These are phyloP conservation scores for Macrocybe gigantea DNA, from an alignment of 768 basidiomycete species.

Conservation along the genomic window DNA sequence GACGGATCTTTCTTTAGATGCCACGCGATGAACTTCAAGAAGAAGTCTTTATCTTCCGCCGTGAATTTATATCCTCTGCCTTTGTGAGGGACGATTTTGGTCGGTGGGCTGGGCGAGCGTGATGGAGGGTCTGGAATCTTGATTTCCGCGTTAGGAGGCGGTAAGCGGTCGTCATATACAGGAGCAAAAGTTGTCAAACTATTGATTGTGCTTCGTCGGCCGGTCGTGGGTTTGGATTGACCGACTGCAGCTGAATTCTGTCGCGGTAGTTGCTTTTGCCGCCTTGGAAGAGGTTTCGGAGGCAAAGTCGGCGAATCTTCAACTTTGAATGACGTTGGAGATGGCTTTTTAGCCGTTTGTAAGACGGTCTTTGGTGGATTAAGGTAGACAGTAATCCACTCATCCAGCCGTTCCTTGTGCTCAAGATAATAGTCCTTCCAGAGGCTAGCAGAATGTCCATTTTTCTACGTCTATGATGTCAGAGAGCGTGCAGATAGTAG, in stretches of 20 bases:
- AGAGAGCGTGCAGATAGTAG: slow-evolving; percentile 11
- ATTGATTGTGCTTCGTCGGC: slow-evolving; percentile 50
- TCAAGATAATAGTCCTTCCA: slow-evolving; percentile 84
- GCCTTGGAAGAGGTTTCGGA: slow-evolving; percentile 18
- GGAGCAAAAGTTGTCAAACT: slow-evolving; percentile 51
- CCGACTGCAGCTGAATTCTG: slow-evolving; percentile 16
- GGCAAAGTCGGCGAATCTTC: slow-evolving; percentile 16
- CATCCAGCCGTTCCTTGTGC: slow-evolving; percentile 55
- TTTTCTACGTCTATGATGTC: slow-evolving; percentile 25
- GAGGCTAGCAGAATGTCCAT: slow-evolving; percentile 48
- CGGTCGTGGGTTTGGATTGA: slow-evolving; percentile 13
- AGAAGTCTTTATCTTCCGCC: slow-evolving; percentile 58
- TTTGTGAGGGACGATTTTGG: slow-evolving; percentile 33
- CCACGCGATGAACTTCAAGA: slow-evolving; percentile 63
- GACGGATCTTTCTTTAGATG: slow-evolving; percentile 47
- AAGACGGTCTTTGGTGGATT: slow-evolving; percentile 16
- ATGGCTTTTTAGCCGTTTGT: slow-evolving; percentile 35
- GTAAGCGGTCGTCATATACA: slow-evolving; percentile 41
- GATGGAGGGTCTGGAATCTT: slow-evolving; percentile 59
- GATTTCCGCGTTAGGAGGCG: slow-evolving; percentile 56
- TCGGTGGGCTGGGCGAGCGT: slow-evolving; percentile 66
- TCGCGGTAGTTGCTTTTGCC: slow-evolving; percentile 19
- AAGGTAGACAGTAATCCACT: slow-evolving; percentile 30
- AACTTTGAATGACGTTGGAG: slow-evolving; percentile 31
- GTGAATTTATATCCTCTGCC: slow-evolving; percentile 61